phyloP scores from a whole-genome alignment of 2,329 filamentous ascomycete species.

The Aspergillus alliaceus region DNA sequence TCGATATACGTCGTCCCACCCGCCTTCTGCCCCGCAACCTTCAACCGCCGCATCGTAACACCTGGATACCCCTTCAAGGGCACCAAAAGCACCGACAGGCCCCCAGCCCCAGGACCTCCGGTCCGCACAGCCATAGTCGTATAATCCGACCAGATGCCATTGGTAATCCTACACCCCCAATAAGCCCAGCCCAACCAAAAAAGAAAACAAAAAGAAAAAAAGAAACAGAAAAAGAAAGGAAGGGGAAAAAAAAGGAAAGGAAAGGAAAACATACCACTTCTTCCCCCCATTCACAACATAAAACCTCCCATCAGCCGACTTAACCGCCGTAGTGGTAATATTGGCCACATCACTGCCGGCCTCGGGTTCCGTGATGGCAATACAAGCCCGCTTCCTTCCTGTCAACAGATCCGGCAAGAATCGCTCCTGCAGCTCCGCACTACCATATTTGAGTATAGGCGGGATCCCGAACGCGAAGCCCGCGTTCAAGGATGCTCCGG shows the following conservation, averaged over 20 bases:
- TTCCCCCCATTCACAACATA: slow-evolving; percentile 75
- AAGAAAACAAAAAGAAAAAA: too few relatives aligned
- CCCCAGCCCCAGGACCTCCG: slow-evolving; percentile 61
- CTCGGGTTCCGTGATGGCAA: slow-evolving; percentile 76
- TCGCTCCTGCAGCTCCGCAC: slow-evolving; percentile 59
- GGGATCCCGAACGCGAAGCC: slow-evolving; percentile 73
- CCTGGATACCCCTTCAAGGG: slow-evolving; percentile 67
- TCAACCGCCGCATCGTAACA: slow-evolving; percentile 67
- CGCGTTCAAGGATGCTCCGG: slow-evolving; percentile 64
- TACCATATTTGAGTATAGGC: slow-evolving; percentile 69
- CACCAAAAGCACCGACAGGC: slow-evolving; percentile 67
- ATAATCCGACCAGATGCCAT: slow-evolving; percentile 69
- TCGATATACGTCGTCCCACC: slow-evolving; percentile 75
- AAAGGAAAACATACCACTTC: slow-evolving; percentile 60
- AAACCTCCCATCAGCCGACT: slow-evolving; percentile 62
- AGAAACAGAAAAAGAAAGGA: too few relatives aligned
- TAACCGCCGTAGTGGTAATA: slow-evolving; percentile 66
- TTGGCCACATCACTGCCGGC: slow-evolving; percentile 74
- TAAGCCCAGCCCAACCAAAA: background rate
- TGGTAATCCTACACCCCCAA: slow-evolving; percentile 58
- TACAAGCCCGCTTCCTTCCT: slow-evolving; percentile 67
- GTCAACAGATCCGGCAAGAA: slow-evolving; percentile 68
- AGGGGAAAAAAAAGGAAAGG: background rate
- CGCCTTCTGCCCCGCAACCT: slow-evolving; percentile 64
- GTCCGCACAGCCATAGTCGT: slow-evolving; percentile 72